Evolutionary conservation across 2,329 filamentous ascomycete species (phyloP).

Genomic region (Penicillium sp.): DNA sequence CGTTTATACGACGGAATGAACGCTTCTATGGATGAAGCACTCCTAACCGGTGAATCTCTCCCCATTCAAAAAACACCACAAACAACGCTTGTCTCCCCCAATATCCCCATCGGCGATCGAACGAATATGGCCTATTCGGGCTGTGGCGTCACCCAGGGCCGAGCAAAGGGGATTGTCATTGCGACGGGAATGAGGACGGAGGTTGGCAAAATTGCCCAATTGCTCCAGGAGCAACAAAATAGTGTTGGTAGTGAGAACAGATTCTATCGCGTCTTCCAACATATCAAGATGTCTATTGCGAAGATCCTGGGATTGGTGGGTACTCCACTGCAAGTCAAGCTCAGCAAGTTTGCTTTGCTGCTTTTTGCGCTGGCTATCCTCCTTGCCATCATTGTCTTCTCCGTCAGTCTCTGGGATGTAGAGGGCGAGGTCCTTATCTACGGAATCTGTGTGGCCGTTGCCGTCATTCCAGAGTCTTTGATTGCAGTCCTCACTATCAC

Average conservation of each 20-base stretch:
- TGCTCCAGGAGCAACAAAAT: slow-evolving; percentile 49
- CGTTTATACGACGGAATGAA: slow-evolving; percentile 58
- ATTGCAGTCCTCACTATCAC: slow-evolving; percentile 59
- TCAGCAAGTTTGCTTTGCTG: slow-evolving; percentile 76
- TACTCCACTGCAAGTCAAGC: slow-evolving; percentile 76
- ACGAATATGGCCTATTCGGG: slow-evolving; percentile 58
- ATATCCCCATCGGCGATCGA: slow-evolving; percentile 49
- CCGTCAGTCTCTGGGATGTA: slow-evolving; percentile 52
- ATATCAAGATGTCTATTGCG: slow-evolving; percentile 44
- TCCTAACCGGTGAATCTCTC: slow-evolving; percentile 57
- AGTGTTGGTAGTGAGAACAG: slow-evolving; percentile 8
- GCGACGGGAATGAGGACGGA: slow-evolving; percentile 58
- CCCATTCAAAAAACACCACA: slow-evolving; percentile 51
- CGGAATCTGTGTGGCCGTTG: slow-evolving; percentile 52
- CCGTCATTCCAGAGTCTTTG: slow-evolving; percentile 59
- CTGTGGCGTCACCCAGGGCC: slow-evolving; percentile 55
- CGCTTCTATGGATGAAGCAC: slow-evolving; percentile 63
- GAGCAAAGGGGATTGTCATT: slow-evolving; percentile 54
- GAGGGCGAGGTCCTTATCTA: slow-evolving; percentile 56
- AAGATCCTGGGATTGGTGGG: slow-evolving; percentile 54
- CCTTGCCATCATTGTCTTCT: slow-evolving; percentile 58
- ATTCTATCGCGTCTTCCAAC: slow-evolving; percentile 30
- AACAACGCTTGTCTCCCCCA: slow-evolving; percentile 20
- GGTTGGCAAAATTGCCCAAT: slow-evolving; percentile 55
- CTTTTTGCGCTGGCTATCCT: slow-evolving; percentile 67